Conservation (phyloP, 2,329 filamentous ascomycete species). For the Cercospora sesami region DNA sequence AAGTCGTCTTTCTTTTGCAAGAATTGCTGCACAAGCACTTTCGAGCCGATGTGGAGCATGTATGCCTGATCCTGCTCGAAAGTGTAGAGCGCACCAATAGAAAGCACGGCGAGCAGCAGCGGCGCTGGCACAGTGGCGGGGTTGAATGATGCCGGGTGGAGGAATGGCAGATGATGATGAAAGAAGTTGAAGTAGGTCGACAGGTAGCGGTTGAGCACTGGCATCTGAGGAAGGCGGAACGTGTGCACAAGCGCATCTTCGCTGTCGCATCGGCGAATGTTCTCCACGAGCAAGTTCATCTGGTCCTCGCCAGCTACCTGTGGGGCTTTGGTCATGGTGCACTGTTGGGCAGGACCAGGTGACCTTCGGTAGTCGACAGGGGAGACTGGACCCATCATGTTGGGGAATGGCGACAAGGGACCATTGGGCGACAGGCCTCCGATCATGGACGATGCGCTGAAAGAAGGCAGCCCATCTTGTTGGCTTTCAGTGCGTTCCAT, state of each 20-base stretch:
- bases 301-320: slow-evolving; percentile 84
- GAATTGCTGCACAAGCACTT: slow-evolving; percentile 95
- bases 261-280: slow-evolving; percentile 76
- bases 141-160: slow-evolving; percentile 88
- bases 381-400: slow-evolving; percentile 66
- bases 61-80: slow-evolving; percentile 98
- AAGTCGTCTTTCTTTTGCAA: slow-evolving; percentile 98
- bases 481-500: slow-evolving; percentile 56
- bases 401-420: slow-evolving; percentile 70
- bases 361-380: slow-evolving; percentile 70
- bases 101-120: slow-evolving; percentile 83
- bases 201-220: slow-evolving; percentile 84
- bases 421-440: slow-evolving; percentile 69
- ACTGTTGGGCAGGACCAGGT: slow-evolving; percentile 65
- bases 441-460: slow-evolving; percentile 69
- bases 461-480: slow-evolving; percentile 42
- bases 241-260: slow-evolving; percentile 82
- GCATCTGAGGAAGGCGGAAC: slow-evolving; percentile 80
- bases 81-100: slow-evolving; percentile 92
- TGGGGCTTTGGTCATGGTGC: slow-evolving; percentile 69
- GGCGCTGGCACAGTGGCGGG: slow-evolving; percentile 78
- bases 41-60: slow-evolving; percentile 94
- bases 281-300: slow-evolving; percentile 79
- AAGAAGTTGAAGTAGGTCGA: slow-evolving; percentile 97
- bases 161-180: slow-evolving; percentile 92